phyloP scores from a whole-genome alignment of 495 filamentous ascomycete genomes.

The Aspergillus conjunctus region DNA sequence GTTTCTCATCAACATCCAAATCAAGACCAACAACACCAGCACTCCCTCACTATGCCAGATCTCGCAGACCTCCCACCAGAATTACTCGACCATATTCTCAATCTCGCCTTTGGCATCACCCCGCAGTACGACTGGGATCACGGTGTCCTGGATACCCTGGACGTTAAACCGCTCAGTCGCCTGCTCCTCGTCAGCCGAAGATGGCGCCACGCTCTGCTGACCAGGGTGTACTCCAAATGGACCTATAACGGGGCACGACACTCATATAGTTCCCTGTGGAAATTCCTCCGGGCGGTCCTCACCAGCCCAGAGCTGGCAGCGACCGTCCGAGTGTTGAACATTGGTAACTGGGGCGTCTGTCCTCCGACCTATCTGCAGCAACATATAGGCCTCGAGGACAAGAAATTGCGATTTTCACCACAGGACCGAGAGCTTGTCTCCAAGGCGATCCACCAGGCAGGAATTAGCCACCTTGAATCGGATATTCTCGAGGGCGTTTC shows the following conservation, averaged over 20 bases:
- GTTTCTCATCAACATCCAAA: too few relatives aligned
- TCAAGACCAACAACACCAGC: too few relatives aligned
- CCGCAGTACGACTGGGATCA: too few relatives aligned
- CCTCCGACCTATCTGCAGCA: neutral
- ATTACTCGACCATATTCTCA: conserved; percentile 10
- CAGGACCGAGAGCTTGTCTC: neutral
- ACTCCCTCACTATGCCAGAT: conserved; percentile 13
- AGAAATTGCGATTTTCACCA: conserved; percentile 1
- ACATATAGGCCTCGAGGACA: conserved; percentile 8
- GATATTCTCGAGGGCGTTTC: conserved; percentile 3
- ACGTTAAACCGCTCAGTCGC: conserved; percentile 1
- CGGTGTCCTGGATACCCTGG: conserved; percentile 10
- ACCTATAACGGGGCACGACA: conserved; percentile 13
- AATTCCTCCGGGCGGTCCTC: conserved; percentile 6
- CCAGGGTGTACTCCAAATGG: conserved; percentile 10
- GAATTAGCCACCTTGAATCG: neutral
- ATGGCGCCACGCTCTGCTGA: neutral
- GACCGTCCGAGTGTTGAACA: neutral
- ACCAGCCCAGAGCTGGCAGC: conserved; percentile 3
- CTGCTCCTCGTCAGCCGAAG: conserved; percentile 13
- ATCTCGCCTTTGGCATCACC: conserved; percentile 6
- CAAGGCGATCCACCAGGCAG: conserved; percentile 6
- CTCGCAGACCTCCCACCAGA: conserved; percentile 8
- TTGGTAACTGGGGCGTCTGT: conserved; percentile 14
- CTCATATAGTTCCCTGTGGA: conserved; percentile 10